Evolutionary conservation across 2,329 filamentous ascomycete genomes (phyloP), one percentile per base, ranked within the genome.

Genomic region (Clonostachys byssicola): DNA sequence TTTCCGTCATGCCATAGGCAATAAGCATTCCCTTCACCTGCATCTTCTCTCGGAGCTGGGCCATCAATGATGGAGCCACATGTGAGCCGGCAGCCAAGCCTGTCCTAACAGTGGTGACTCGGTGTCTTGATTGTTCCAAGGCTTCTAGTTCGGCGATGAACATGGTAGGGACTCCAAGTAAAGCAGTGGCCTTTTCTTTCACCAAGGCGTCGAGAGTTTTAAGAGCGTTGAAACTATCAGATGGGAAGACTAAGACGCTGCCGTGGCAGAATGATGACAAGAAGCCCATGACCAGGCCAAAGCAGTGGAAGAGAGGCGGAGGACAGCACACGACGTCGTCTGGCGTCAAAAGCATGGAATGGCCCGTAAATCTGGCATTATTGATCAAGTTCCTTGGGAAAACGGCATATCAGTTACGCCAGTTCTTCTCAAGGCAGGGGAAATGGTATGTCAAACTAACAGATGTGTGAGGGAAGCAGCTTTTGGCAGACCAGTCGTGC

Each of bases 271-370:
- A 78, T 2, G 81, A 85, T 0, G 85, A 82, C 73, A 88, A 83
- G 56, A 86, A 86, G 9, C 85, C 85, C 3, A 88, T 65, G 20
- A 88, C 83, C 48, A 80, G 78, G n/a, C 85, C 85, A 54, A 89
- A 89, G 61, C 85, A 88, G 58, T 85, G 82, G 62, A 85, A 85
- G 5, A 85, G 67, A 0, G 82, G 82, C 2, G 17, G 14, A 18
- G 36, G 36, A 8, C 14, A 18, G 12, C 36, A 39, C 2, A 39
- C 17, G 7, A n/a, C 17, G 12, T 39, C 36, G 14, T n/a, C 14
- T 39, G 36, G 9, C 5, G 14, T 39, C 14, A 39, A 18, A 12
- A n/a, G 17, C 36, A 39, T 39, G 36, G 36, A n/a, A n/a, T 39
- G 14, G 36, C 36, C 36, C 7, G 17, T 39, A 18, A 39, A 39